phyloP scores from a whole-genome alignment of 495 filamentous ascomycete species.

The Penicillium herquei region DNA sequence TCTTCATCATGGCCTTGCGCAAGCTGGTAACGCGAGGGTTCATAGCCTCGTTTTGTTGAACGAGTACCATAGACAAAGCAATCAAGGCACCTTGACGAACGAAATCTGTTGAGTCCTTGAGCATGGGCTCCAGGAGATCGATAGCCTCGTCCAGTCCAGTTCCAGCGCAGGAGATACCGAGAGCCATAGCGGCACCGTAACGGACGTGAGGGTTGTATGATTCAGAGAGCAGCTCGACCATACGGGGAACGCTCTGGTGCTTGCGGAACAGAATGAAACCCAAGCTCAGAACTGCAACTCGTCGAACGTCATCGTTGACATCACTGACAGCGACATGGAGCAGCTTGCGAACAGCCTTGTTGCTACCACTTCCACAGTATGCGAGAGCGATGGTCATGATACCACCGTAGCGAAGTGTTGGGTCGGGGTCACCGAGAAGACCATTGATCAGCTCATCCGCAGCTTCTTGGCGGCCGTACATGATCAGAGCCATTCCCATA shows the following conservation, averaged over 20 bases:
- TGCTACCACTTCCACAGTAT: slow-evolving; percentile 95
- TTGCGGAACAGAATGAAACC: slow-evolving; percentile 99
- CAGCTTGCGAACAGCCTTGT: slow-evolving; percentile 97
- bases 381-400: slow-evolving; percentile 98
- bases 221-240: slow-evolving; percentile 98
- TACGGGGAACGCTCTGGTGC: slow-evolving; percentile 92
- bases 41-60: slow-evolving; percentile 96
- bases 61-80: slow-evolving; percentile 92
- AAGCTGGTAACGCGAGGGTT: slow-evolving; percentile 83
- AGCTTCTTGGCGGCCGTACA: slow-evolving; percentile 93
- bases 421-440: slow-evolving; percentile 89
- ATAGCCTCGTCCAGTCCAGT: slow-evolving; percentile 97
- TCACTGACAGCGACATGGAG: slow-evolving; percentile 97
- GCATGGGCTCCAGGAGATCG: slow-evolving; percentile 96
- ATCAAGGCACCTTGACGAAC: slow-evolving; percentile 98
- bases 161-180: slow-evolving; percentile 96
- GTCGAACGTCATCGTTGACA: slow-evolving; percentile 95
- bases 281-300: slow-evolving; percentile 96
- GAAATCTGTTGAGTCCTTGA: slow-evolving; percentile 98
- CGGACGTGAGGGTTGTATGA: slow-evolving; percentile 99
- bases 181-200: slow-evolving; percentile 96
- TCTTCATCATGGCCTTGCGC: slow-evolving; percentile 83
- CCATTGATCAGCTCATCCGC: slow-evolving; percentile 93
- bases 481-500: slow-evolving; percentile 96
- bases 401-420: slow-evolving; percentile 91